These are phyloP conservation scores for Cryptosporidium canis DNA, from an alignment of 169 alveolate genomes.

Conservation along the genomic window DNA sequence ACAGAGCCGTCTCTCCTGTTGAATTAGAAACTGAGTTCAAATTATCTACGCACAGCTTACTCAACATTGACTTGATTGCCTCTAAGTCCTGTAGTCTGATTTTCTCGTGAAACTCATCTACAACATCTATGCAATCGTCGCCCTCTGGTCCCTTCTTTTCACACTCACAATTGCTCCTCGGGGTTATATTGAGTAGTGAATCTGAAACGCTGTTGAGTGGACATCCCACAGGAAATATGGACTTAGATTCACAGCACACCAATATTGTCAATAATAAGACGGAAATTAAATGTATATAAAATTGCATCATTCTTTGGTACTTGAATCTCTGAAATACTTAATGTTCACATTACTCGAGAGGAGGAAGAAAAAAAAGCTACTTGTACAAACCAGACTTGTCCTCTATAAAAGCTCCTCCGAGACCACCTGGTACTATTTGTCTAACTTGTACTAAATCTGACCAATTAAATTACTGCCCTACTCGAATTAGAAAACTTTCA, in stretches of 20 bases:
- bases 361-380: too few relatives aligned
- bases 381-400: too few relatives aligned
- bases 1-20: constrained; percentile 48
- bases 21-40: constrained; percentile 12
- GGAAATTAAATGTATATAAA: background rate
- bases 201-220: constrained; percentile 24
- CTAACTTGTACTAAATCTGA: too few relatives aligned
- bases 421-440: too few relatives aligned
- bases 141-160: background rate
- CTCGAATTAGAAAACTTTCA: too few relatives aligned
- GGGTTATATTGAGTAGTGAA: background rate
- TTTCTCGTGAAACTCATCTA: constrained; percentile 53
- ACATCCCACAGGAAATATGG: constrained; percentile 42
- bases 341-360: background rate
- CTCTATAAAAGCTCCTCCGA: too few relatives aligned
- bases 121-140: background rate
- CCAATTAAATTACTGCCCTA: too few relatives aligned
- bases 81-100: constrained; percentile 35
- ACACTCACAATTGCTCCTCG: background rate
- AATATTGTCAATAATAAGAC: background rate
- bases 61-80: background rate
- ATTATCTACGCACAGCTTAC: background rate
- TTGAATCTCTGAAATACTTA: background rate
- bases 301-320: background rate
- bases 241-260: background rate